Conservation (phyloP, 2,329 filamentous ascomycete species). For the Akanthomyces lecanii region DNA sequence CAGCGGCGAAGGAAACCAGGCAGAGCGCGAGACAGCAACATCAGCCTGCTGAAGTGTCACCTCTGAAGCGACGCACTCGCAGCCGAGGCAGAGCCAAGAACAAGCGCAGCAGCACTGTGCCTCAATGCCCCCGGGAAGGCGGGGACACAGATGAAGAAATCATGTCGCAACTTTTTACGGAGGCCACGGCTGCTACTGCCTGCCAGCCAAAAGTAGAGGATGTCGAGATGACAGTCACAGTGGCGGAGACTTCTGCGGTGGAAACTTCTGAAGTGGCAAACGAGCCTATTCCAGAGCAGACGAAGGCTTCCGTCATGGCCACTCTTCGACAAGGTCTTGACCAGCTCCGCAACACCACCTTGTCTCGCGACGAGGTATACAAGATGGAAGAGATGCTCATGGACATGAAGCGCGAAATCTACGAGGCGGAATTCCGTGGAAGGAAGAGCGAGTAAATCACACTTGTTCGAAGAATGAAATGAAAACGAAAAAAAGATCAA, state of each 20-base stretch:
- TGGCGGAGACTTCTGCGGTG: constrained; percentile 23
- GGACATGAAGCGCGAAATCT: constrained; percentile 70
- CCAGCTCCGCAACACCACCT: constrained; percentile 53
- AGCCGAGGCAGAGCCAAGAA: constrained; percentile 2
- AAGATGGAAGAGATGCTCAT: constrained; percentile 75
- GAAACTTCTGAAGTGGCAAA: background rate
- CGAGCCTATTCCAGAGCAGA: constrained; percentile 9
- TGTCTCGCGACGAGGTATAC: constrained; percentile 63
- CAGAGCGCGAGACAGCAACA: constrained; percentile 5
- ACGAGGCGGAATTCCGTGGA: constrained; percentile 62
- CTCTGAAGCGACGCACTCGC: constrained; percentile 7
- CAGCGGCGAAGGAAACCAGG: background rate
- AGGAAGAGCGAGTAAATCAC: constrained; percentile 24
- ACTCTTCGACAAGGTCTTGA: constrained; percentile 42
- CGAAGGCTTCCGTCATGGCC: constrained; percentile 26
- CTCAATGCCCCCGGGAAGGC: constrained; percentile 20
- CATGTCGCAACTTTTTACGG: constrained; percentile 38
- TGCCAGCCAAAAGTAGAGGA: constrained; percentile 26
- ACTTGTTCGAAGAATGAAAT: background rate
- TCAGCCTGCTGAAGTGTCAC: background rate
- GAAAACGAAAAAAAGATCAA: background rate
- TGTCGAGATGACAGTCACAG: constrained; percentile 20
- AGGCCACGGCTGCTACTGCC: constrained; percentile 37
- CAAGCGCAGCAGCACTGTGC: constrained; percentile 2
- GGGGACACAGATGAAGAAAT: constrained; percentile 39